phyloP scores from a whole-genome alignment of 2,329 filamentous ascomycete species.

The Xylaria sp. region DNA sequence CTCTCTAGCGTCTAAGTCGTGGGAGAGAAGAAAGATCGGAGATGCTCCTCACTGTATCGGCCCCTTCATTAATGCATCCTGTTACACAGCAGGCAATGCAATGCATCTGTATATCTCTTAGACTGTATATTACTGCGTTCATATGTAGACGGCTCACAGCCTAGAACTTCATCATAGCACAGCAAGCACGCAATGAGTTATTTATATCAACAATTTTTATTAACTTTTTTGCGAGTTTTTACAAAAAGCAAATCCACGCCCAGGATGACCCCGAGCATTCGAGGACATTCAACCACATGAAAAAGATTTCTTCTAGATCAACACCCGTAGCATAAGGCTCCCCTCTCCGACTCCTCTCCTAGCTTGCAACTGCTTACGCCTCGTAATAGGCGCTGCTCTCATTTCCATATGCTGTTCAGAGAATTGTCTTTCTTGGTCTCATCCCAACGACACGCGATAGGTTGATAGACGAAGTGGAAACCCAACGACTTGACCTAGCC shows the following conservation, averaged over 20 bases:
- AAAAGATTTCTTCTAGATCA: slow-evolving; percentile 30
- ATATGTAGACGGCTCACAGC: neutral
- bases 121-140: slow-evolving; percentile 8
- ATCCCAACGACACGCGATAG: slow-evolving; percentile 33
- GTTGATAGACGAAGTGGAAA: slow-evolving; percentile 8
- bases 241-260: slow-evolving; percentile 24
- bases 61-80: neutral
- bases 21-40: neutral
- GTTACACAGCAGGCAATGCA: too few species aligned
- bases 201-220: slow-evolving; percentile 22
- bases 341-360: slow-evolving; percentile 3
- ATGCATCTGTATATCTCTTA: slow-evolving; percentile 8
- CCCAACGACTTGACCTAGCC: slow-evolving; percentile 15
- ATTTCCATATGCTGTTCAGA: slow-evolving; percentile 33
- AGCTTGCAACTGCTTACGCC: neutral
- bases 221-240: slow-evolving; percentile 18
- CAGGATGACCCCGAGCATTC: slow-evolving; percentile 5
- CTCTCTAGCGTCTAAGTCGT: neutral
- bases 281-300: slow-evolving; percentile 7
- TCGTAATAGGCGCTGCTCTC: slow-evolving; percentile 1
- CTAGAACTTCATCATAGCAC: neutral
- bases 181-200: neutral
- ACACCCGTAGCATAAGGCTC: neutral
- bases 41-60: neutral
- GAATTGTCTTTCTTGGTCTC: slow-evolving; percentile 40